Evolutionary conservation across 2,329 filamentous ascomycete genomes (phyloP).

Genomic region (Colletotrichum navitas): DNA sequence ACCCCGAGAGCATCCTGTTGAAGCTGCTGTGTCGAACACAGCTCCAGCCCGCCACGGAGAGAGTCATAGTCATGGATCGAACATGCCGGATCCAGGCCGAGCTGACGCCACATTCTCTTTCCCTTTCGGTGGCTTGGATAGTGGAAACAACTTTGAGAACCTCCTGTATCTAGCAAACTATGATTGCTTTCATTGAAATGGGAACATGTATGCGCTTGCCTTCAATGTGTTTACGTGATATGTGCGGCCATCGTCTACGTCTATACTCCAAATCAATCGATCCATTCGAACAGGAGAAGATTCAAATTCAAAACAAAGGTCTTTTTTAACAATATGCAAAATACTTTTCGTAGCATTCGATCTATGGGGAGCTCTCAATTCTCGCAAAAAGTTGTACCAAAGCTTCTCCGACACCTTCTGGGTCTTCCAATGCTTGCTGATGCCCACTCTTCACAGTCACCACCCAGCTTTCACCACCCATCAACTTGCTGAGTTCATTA

Average conservation of each 20-base stretch:
- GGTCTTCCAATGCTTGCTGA: constrained; percentile 38
- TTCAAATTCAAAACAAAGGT: background rate
- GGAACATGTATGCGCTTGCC: background rate
- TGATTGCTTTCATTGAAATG: constrained; percentile 38
- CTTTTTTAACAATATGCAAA: background rate
- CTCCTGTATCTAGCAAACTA: constrained; percentile 45
- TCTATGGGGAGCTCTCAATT: background rate
- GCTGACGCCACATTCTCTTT: constrained; percentile 22
- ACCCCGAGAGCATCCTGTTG: background rate
- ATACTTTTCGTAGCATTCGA: background rate
- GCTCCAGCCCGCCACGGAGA: background rate
- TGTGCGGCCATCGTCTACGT: no score
- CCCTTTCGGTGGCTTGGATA: constrained; percentile 41
- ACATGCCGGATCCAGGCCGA: constrained; percentile 35
- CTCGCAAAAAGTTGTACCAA: constrained; percentile 20
- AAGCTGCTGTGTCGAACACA: background rate
- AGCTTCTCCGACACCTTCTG: constrained; percentile 22
- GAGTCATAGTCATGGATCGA: background rate
- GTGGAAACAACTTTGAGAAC: constrained; percentile 43
- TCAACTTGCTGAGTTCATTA: constrained; percentile 46
- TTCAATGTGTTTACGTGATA: no score
- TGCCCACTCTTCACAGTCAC: constrained; percentile 45
- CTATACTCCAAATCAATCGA: no score
- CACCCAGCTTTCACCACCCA: constrained; percentile 50
- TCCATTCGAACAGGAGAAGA: background rate